Percentiles rank a stretch among this genome's conserved stretches.
phyloP scores from a whole-genome alignment of 2,329 filamentous ascomycete species.

The Fusarium floridanum region DNA sequence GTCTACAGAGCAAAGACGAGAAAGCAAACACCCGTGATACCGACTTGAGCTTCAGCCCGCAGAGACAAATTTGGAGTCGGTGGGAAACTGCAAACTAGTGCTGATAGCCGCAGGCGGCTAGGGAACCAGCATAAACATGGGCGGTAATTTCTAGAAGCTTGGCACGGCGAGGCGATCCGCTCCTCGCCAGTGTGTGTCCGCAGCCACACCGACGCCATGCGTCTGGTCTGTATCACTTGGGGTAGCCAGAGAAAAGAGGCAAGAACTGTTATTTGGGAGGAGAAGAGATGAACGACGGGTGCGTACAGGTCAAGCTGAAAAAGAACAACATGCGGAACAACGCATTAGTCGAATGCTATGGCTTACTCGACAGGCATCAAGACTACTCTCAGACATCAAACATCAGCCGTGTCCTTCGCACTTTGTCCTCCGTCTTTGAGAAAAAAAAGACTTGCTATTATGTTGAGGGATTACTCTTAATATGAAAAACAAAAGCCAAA shows the following conservation, averaged over 20 bases:
- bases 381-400: background rate
- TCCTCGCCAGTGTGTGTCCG: background rate
- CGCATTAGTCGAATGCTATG: slow-evolving; percentile 6
- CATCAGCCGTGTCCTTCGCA: background rate
- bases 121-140: slow-evolving; percentile 1
- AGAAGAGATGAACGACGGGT: slow-evolving; percentile 6
- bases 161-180: slow-evolving; percentile 15
- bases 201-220: slow-evolving; percentile 21
- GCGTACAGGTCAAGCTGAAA: slow-evolving; percentile 14
- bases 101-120: background rate
- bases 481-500: background rate
- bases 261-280: background rate
- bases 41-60: slow-evolving; percentile 33
- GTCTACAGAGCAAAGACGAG: background rate
- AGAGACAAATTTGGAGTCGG: slow-evolving; percentile 18
- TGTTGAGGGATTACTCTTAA: background rate
- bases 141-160: slow-evolving; percentile 27
- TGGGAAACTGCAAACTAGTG: background rate
- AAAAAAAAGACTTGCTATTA: background rate
- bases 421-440: slow-evolving; percentile 7
- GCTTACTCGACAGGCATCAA: slow-evolving; percentile 20
- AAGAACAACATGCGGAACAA: background rate
- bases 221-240: slow-evolving; percentile 1
- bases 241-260: background rate
- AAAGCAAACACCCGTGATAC: slow-evolving; percentile 23